Conservation (phyloP, 345 rosid genomes). For the Tarenaya hassleriana region DNA sequence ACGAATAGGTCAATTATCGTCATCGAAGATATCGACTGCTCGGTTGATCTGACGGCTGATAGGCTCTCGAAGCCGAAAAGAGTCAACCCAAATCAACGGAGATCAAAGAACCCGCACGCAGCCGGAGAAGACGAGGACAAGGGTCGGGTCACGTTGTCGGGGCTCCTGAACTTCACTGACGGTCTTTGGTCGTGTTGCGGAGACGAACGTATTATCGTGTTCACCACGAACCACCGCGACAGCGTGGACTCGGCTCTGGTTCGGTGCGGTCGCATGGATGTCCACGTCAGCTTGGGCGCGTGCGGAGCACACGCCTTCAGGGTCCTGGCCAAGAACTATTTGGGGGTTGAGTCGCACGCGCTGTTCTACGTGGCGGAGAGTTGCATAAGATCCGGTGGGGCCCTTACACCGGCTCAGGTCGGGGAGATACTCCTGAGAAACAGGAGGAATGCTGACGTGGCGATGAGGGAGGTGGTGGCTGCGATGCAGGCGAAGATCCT, state of each 20-base stretch:
- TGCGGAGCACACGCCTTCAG: constrained; percentile 42
- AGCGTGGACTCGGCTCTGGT: constrained; percentile 42
- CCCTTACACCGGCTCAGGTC: constrained; percentile 41
- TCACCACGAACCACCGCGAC: constrained; percentile 40
- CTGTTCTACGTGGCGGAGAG: constrained; percentile 36
- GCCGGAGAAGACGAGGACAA: constrained; percentile 16
- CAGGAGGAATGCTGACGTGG: constrained; percentile 34
- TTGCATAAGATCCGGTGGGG: constrained; percentile 36
- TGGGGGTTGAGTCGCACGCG: constrained; percentile 31
- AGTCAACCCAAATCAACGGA: neutral
- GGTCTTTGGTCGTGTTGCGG: constrained; percentile 49
- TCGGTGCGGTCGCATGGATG: constrained; percentile 47
- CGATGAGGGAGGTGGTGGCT: constrained; percentile 36
- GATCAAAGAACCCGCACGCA: neutral
- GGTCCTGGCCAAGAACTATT: constrained; percentile 33
- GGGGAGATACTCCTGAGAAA: constrained; percentile 40
- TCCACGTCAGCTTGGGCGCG: constrained; percentile 35
- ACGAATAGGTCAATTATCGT: constrained; percentile 39
- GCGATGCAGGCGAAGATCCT: constrained; percentile 33
- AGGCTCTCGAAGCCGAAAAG: constrained; percentile 25
- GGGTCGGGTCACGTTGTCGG: constrained; percentile 38
- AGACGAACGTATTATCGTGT: constrained; percentile 39
- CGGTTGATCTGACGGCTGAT: constrained; percentile 34
- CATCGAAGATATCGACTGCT: constrained; percentile 50
- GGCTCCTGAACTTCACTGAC: constrained; percentile 39